Evolutionary conservation across 768 basidiomycete genomes (phyloP), one percentile per base, ranked within the genome.

Genomic region (Gloeophyllum trabeum): DNA sequence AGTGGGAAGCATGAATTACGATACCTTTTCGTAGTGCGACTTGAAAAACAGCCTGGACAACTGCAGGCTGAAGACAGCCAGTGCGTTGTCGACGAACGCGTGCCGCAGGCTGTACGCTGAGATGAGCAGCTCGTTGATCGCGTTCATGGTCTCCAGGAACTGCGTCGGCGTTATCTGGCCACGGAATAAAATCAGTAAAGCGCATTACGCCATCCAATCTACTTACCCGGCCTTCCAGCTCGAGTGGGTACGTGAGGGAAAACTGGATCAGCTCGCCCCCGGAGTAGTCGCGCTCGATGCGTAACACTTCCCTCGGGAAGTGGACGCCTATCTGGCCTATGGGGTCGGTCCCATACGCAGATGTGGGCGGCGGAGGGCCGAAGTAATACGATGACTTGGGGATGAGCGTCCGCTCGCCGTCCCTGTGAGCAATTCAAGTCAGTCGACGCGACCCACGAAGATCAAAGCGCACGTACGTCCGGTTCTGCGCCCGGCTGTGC

Each of bases 251-350:
- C 48, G 81, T 76, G 0, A 89, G 74, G 24, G 87, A 73, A 59
- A 99, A 96, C 61, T 97, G 94, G 23, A 80, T 73, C 5, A 93
- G 66, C 56, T 98, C 94, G 2, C 94, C 96, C 1, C 81, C 80
- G 12, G 68, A 75, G 58, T 96, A 99, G 59, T 99, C 96, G 41
- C 96, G 66, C 60, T 98, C 94, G 32, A 99, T 66, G 35, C 94
- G 71, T 40, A 99, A 65, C 44, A 99, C 76, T 64, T 97, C 94
- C 41, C 93, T 78, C 13, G 94, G 93, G 51, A 88, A 80, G 56
- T 96, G 88, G 19, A 81, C 62, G 2, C 92, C 93, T 44, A 98
- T 83, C 40, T 81, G 79, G 1, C 94, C 94, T 4, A 82, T 63
- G 6, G 89, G 89, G 2, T 70, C 62, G 0, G 83, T 87, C 2